Percentiles rank a stretch among this genome's conserved stretches.
Evolutionary conservation across 108 stramenopile species (phyloP).

Genomic region (Cylindrotheca fusiformis): DNA sequence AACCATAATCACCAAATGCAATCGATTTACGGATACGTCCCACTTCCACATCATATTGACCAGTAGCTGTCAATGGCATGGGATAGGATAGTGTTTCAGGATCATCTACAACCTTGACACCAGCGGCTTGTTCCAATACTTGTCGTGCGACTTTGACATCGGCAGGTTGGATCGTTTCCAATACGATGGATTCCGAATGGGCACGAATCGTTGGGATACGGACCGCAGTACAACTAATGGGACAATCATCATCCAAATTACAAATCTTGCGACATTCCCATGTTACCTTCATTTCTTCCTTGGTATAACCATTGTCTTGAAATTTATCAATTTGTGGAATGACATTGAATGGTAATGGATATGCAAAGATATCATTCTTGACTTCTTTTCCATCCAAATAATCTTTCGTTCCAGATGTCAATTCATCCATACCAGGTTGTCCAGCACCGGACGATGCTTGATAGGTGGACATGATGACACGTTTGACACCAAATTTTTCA

Average conservation of each 20-base stretch:
- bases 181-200: slow-evolving; percentile 93
- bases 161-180: slow-evolving; percentile 82
- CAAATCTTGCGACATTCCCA: slow-evolving; percentile 98
- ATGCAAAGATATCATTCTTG: slow-evolving; percentile 88
- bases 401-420: slow-evolving; percentile 78
- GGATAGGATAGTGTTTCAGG: slow-evolving; percentile 75
- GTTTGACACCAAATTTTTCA: slow-evolving; percentile 86
- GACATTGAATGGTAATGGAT: slow-evolving; percentile 97
- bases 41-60: slow-evolving; percentile 94
- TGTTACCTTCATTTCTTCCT: slow-evolving; percentile 99
- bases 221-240: slow-evolving; percentile 91
- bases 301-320: slow-evolving; percentile 97
- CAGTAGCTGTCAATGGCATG: slow-evolving; percentile 96
- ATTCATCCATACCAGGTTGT: slow-evolving; percentile 95
- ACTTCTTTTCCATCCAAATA: slow-evolving; percentile 69
- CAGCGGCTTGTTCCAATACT: slow-evolving; percentile 72
- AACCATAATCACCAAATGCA: slow-evolving; percentile 88
- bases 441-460: slow-evolving; percentile 91
- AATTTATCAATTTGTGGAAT: slow-evolving; percentile 99
- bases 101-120: slow-evolving; percentile 85
- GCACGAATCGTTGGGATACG: slow-evolving; percentile 98
- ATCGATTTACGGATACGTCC: slow-evolving; percentile 80
- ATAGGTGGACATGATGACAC: slow-evolving; percentile 94
- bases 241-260: slow-evolving; percentile 69
- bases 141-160: slow-evolving; percentile 76